Conservation (phyloP, 2,329 filamentous ascomycete genomes). For the Sordariomycetes sp. region DNA sequence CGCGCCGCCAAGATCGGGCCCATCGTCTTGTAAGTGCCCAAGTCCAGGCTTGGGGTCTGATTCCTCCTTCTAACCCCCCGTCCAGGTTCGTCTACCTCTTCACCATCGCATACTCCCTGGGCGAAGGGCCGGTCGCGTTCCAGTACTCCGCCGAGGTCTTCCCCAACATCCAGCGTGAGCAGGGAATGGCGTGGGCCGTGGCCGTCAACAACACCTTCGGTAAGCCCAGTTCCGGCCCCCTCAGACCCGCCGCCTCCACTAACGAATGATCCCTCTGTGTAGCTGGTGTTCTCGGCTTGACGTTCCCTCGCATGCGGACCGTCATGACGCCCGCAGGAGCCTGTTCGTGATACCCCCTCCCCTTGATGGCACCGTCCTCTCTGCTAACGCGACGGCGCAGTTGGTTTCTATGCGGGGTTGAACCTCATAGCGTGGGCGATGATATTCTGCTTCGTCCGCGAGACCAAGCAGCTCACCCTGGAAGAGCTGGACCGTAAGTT, state of each 20-base stretch:
- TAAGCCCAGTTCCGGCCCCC: too few species aligned
- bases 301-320: slow-evolving; percentile 19
- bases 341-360: slow-evolving; percentile 10
- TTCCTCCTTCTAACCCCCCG: slow-evolving; percentile 4
- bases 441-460: slow-evolving; percentile 37
- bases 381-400: neutral
- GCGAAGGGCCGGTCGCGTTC: slow-evolving; percentile 24
- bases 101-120: slow-evolving; percentile 22
- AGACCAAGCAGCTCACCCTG: slow-evolving; percentile 38
- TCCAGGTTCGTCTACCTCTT: slow-evolving; percentile 21
- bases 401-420: slow-evolving; percentile 34
- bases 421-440: slow-evolving; percentile 33
- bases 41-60: neutral
- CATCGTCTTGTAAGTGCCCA: slow-evolving; percentile 13
- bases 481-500: slow-evolving; percentile 21
- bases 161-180: slow-evolving; percentile 23
- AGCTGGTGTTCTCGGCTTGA: slow-evolving; percentile 17
- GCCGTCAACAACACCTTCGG: slow-evolving; percentile 22
- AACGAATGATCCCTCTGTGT: too few species aligned
- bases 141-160: slow-evolving; percentile 27
- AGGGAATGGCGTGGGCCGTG: slow-evolving; percentile 26
- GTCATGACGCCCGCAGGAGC: slow-evolving; percentile 21
- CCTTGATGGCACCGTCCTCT: neutral
- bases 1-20: slow-evolving; percentile 16
- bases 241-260: too few species aligned